Percentiles rank a stretch among this genome's conserved stretches.
Evolutionary conservation across 257 asterid species (phyloP).

Genomic region (Lycium ferocissimum): DNA sequence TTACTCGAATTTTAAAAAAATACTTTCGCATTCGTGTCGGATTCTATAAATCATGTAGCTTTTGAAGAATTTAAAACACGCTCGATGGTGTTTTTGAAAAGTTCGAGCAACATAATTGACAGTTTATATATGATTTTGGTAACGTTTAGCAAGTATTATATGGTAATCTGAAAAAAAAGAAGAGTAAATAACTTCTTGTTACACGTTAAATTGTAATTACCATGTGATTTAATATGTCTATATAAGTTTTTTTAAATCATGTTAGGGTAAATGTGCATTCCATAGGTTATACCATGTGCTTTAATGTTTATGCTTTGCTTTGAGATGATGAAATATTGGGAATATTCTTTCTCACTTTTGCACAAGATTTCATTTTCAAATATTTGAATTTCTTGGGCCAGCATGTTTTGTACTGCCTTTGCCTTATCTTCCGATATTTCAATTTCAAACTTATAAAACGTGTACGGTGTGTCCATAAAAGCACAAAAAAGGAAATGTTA

Average conservation of each 20-base stretch:
- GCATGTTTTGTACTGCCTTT: neutral
- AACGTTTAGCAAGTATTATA: neutral
- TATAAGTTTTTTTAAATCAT: too few relatives aligned
- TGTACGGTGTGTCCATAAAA: neutral
- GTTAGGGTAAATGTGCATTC: neutral
- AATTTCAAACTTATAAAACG: neutral
- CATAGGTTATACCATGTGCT: neutral
- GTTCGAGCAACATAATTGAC: too few relatives aligned
- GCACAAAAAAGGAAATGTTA: neutral
- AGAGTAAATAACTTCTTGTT: too few relatives aligned
- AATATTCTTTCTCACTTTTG: neutral
- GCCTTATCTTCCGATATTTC: neutral
- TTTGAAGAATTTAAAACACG: too few relatives aligned
- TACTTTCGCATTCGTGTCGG: too few relatives aligned
- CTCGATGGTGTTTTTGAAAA: too few relatives aligned
- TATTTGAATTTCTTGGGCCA: constrained; percentile 21
- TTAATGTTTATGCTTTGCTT: neutral
- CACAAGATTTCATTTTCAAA: constrained; percentile 24
- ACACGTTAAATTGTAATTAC: too few relatives aligned
- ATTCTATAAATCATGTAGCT: too few relatives aligned
- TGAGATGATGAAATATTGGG: neutral
- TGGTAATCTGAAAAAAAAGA: neutral
- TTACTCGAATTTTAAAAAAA: too few relatives aligned
- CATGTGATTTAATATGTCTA: too few relatives aligned
- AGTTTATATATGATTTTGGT: too few relatives aligned